Percentiles rank a stretch among this genome's conserved stretches.
Evolutionary conservation across 139 green algal species (phyloP).

Genomic region (Chlorella sp.): DNA sequence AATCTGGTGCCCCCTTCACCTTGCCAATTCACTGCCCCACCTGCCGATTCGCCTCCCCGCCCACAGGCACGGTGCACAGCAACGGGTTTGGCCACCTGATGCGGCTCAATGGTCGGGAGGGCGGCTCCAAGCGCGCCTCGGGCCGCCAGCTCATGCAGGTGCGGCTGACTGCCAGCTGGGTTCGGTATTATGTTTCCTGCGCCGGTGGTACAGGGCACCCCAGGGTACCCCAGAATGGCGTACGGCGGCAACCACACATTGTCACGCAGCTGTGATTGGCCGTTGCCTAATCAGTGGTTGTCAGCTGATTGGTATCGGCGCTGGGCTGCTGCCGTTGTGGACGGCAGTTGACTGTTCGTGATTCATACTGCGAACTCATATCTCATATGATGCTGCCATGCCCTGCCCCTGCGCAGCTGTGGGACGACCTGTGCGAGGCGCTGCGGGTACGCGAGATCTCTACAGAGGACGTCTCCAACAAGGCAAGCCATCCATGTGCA

Average conservation of each 20-base stretch:
- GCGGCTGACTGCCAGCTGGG: too few species aligned
- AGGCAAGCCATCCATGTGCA: too few species aligned
- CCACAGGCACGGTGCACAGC: conserved; percentile 90
- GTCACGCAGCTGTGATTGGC: too few species aligned
- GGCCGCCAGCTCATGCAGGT: conserved; percentile 83
- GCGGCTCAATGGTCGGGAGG: conserved; percentile 84
- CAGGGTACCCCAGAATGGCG: too few species aligned
- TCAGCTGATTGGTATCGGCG: too few species aligned
- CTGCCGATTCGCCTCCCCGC: neutral
- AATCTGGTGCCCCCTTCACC: neutral
- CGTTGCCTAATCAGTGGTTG: too few species aligned
- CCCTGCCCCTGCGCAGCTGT: conserved; percentile 59
- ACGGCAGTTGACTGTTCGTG: too few species aligned
- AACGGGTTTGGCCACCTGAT: conserved; percentile 97
- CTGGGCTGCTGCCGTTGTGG: neutral
- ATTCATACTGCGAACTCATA: too few species aligned
- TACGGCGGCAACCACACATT: too few species aligned
- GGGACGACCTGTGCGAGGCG: conserved; percentile 89
- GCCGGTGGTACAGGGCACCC: too few species aligned
- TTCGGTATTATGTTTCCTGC: too few species aligned
- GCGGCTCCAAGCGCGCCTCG: conserved; percentile 52
- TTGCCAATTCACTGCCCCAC: neutral
- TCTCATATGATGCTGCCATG: too few species aligned
- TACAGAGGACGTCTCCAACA: conserved; percentile 96
- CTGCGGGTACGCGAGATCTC: conserved; percentile 77